phyloP scores from a whole-genome alignment of 352 stramenopile species.

The Phytophthora cactorum region DNA sequence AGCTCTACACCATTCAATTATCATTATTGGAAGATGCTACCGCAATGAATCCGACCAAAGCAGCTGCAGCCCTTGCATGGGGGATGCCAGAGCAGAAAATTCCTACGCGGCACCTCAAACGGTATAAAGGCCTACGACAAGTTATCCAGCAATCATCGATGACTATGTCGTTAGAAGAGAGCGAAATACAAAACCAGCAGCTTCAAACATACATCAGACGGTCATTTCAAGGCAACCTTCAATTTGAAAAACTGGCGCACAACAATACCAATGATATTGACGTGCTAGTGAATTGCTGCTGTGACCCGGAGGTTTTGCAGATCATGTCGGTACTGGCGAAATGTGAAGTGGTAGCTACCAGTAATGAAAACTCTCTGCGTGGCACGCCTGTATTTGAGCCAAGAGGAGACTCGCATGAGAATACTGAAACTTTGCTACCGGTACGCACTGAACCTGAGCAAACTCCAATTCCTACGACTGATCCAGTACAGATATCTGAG shows the following conservation, averaged over 20 bases:
- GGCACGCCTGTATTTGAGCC: neutral
- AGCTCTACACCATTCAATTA: slow-evolving; percentile 42
- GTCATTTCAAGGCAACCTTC: slow-evolving; percentile 10
- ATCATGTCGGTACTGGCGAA: slow-evolving; percentile 23
- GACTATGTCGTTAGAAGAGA: slow-evolving; percentile 23
- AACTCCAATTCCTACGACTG: neutral
- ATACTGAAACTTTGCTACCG: neutral
- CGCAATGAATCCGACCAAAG: slow-evolving; percentile 33
- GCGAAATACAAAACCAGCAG: slow-evolving; percentile 30
- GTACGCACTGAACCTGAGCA: neutral
- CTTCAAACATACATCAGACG: slow-evolving; percentile 30
- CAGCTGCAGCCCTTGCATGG: slow-evolving; percentile 36
- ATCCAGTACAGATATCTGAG: slow-evolving; percentile 1
- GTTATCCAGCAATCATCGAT: slow-evolving; percentile 8
- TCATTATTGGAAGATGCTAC: slow-evolving; percentile 45
- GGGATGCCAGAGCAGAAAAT: slow-evolving; percentile 38
- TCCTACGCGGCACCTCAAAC: slow-evolving; percentile 38
- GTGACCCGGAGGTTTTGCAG: slow-evolving; percentile 22
- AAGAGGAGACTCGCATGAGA: neutral
- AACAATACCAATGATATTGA: slow-evolving; percentile 17
- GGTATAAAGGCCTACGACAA: slow-evolving; percentile 37
- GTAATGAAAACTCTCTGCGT: neutral
- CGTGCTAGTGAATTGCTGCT: slow-evolving; percentile 26
- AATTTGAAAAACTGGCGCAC: slow-evolving; percentile 5
- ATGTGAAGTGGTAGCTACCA: neutral